These are phyloP conservation scores for Calocybe indica DNA, from an alignment of 768 basidiomycete genomes.

Conservation along the genomic window DNA sequence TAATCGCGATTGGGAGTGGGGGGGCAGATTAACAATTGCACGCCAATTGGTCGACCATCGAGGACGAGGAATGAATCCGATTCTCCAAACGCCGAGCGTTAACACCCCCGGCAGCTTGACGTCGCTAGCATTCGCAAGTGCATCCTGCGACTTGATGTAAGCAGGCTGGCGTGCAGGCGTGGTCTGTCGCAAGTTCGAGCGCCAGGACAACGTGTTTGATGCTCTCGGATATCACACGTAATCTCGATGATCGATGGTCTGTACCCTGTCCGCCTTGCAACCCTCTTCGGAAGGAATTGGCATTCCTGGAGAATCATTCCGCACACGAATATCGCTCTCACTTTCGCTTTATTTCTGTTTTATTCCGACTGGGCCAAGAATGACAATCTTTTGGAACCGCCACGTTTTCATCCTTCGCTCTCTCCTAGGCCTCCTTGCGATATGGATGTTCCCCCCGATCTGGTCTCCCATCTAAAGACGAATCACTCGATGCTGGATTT, in stretches of 20 bases:
- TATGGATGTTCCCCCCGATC: too few relatives aligned
- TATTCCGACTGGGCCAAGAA: too few relatives aligned
- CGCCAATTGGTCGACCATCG: background rate
- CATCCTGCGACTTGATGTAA: slow-evolving; percentile 22
- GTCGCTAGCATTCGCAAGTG: slow-evolving; percentile 12
- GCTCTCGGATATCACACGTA: slow-evolving; percentile 19
- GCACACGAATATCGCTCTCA: slow-evolving; percentile 10
- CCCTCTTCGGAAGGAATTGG: slow-evolving; percentile 12
- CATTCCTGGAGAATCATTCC: slow-evolving; percentile 27
- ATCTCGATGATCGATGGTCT: slow-evolving; percentile 43
- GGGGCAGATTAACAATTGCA: too few relatives aligned
- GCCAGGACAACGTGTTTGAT: slow-evolving; percentile 20
- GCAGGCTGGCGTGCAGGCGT: slow-evolving; percentile 10
- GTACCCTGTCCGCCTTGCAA: too few relatives aligned
- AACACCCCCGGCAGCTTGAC: slow-evolving; percentile 9
- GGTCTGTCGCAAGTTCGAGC: too few relatives aligned
- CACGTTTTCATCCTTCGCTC: too few relatives aligned
- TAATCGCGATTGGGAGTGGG: too few relatives aligned
- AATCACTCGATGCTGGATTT: too few relatives aligned
- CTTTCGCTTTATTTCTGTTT: slow-evolving; percentile 18
- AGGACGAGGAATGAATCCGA: background rate
- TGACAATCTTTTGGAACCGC: too few relatives aligned
- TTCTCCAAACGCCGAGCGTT: slow-evolving; percentile 18
- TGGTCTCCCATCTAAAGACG: too few relatives aligned
- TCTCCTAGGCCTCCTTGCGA: too few relatives aligned